Percentiles rank a stretch among this genome's conserved stretches.
Conservation (phyloP, 129 eudicot species). For the Helichrysum umbraculigerum region DNA sequence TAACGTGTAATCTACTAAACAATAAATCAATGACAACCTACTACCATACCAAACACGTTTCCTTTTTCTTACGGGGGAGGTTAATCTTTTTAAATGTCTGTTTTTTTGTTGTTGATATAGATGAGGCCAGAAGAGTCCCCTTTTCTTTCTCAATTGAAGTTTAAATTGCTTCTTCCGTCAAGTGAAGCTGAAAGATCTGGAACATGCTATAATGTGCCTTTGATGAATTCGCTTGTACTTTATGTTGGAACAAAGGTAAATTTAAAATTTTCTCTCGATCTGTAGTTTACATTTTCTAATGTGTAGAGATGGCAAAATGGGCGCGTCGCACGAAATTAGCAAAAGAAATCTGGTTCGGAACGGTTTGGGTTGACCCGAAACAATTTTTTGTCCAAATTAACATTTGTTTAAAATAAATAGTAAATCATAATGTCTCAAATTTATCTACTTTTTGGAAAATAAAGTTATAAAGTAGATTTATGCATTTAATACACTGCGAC, state of each 20-base stretch:
- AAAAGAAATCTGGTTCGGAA: not conserved
- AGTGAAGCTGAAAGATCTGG: slow-evolving; percentile 69
- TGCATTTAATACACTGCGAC: too few species aligned
- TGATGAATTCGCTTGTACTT: slow-evolving; percentile 91
- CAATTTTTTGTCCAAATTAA: not conserved
- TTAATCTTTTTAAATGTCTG: not conserved
- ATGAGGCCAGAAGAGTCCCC: slow-evolving; percentile 73
- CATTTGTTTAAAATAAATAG: too few species aligned
- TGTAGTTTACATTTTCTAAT: not conserved
- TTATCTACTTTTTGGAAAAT: too few species aligned
- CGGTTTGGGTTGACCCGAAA: not conserved
- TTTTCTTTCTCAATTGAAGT: slow-evolving; percentile 74
- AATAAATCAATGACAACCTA: not conserved
- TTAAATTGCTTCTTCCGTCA: slow-evolving; percentile 70
- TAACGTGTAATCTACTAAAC: not conserved
- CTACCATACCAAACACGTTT: not conserved
- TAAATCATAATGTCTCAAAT: too few species aligned
- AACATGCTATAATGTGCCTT: slow-evolving; percentile 89
- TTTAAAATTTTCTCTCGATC: not conserved
- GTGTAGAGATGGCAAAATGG: not conserved
- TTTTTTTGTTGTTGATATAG: slow-evolving; percentile 34
- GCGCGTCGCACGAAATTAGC: not conserved
- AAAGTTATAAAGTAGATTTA: too few species aligned
- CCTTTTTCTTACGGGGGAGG: not conserved
- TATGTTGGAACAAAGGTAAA: slow-evolving; percentile 88